Evolutionary conservation across 805 yeast species (phyloP), one percentile per base, ranked within the genome.

Genomic region (Yamadazyma paraphyllophila): DNA sequence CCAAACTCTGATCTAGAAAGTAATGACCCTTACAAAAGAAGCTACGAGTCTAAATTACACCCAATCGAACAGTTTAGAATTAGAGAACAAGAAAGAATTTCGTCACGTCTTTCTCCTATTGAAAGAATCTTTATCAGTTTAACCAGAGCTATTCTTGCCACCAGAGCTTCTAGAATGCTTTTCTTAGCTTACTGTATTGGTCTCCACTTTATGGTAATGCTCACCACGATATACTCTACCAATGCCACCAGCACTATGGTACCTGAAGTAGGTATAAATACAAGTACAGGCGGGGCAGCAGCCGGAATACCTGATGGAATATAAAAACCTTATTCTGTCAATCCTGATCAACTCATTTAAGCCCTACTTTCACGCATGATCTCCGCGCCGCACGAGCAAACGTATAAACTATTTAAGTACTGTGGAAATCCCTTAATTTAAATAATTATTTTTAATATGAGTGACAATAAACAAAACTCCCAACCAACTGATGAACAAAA

Each of bases 61-160:
- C 95, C 96, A 27, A 80, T 90, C 49, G 92, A 87, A 53, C 85
- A 81, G 56, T 88, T 92, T 65, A 78, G 95, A 56, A 77, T 82
- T 37, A 71, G 81, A 51, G 97, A 89, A 59, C 79, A 85, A 30
- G 89, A 85, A 56, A 73, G 96, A 53, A 83, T 86, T 39, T 76
- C 77, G 41, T 80, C 90, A 7, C 77, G 80, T 39, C 71, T 90
- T 61, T 82, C 91, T 1, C 86, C 94, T 1, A 60, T 86, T 46
- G 97, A 94, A 55, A 74, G 95, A 48, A 65, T 87, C n/a, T 85
- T 84, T 52, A 80, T 82, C 48, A 80, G 82, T 46, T 73, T 86
- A 49, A 84, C 96, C 1, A 74, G 88, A 52, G 77, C 86, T 0
- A 78, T 90, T n/a, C 67, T 90, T 47, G 84, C 91, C 13, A 88